phyloP scores from a whole-genome alignment of 305 asterid species.

The Vinca major region DNA sequence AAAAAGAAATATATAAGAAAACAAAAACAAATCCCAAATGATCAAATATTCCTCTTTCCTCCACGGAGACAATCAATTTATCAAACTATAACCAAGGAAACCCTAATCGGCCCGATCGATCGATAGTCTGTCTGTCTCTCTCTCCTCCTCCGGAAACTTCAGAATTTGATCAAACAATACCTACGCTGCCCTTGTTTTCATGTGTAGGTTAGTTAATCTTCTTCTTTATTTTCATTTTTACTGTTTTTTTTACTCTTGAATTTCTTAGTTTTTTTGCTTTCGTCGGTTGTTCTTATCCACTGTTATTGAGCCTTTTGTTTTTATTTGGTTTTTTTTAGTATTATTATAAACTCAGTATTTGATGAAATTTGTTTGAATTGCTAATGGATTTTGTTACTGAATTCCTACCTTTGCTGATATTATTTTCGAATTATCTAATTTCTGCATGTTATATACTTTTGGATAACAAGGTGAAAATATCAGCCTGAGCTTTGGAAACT shows the following conservation, averaged over 20 bases:
- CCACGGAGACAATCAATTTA: slow-evolving; percentile 5
- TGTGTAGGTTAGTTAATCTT: neutral
- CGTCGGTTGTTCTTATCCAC: neutral
- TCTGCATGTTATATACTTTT: too few species aligned
- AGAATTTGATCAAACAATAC: neutral
- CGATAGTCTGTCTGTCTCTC: neutral
- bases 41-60: neutral
- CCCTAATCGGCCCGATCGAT: neutral
- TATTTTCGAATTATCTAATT: too few species aligned
- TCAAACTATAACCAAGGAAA: neutral
- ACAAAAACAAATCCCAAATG: neutral
- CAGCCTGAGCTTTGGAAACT: too few species aligned
- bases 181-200: neutral
- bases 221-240: neutral
- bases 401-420: too few species aligned
- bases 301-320: too few species aligned
- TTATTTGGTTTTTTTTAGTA: too few species aligned
- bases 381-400: neutral
- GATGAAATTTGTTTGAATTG: neutral
- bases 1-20: too few species aligned
- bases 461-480: too few species aligned
- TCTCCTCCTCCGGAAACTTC: neutral
- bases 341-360: neutral
- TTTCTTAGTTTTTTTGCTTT: too few species aligned
- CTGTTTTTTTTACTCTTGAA: neutral